These are phyloP conservation scores for Ascochyta pisi DNA, from an alignment of 2,329 filamentous ascomycete genomes.

Conservation along the genomic window DNA sequence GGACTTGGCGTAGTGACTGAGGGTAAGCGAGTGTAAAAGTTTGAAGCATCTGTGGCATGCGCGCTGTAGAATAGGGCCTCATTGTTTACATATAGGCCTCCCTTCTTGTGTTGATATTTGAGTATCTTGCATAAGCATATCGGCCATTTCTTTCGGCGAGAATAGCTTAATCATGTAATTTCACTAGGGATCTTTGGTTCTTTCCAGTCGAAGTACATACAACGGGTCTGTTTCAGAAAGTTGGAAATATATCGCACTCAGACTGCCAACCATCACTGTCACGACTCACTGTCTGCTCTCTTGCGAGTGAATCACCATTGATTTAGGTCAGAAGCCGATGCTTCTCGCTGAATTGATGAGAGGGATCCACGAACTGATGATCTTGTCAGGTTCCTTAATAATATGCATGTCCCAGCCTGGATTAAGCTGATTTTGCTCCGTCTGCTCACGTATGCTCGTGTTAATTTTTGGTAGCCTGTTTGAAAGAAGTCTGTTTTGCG, in stretches of 20 bases:
- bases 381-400: too few relatives aligned
- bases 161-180: background rate
- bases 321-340: background rate
- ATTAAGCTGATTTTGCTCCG: too few relatives aligned
- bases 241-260: background rate
- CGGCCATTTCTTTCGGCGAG: background rate
- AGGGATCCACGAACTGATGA: background rate
- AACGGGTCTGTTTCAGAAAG: background rate
- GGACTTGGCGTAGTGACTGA: slow-evolving; percentile 22
- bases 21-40: background rate
- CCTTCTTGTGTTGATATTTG: slow-evolving; percentile 6
- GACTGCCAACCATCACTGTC: background rate
- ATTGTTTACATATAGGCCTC: background rate
- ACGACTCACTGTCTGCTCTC: background rate
- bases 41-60: background rate
- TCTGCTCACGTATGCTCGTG: too few relatives aligned
- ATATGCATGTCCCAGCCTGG: too few relatives aligned
- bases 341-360: background rate
- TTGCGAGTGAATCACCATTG: background rate
- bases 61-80: background rate
- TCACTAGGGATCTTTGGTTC: background rate
- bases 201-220: too few relatives aligned
- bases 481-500: too few relatives aligned
- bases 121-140: background rate
- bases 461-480: too few relatives aligned